Evolutionary conservation across 306 rosid genomes (phyloP), one percentile per base, ranked within the genome.

Genomic region (Corylus americana): DNA sequence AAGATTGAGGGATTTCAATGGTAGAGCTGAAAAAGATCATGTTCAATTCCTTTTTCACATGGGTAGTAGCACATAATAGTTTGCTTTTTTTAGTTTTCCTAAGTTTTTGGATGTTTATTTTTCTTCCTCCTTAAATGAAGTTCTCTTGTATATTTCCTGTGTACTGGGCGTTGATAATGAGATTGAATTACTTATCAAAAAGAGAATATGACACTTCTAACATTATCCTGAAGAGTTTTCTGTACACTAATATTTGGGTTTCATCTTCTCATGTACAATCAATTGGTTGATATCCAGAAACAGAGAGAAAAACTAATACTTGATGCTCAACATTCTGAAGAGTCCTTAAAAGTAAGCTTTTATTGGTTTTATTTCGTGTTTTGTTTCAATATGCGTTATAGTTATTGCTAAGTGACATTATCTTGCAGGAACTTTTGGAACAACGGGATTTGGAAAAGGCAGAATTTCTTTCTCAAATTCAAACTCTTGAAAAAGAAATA

Each of bases 401-500:
- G 61, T 62, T 53, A 69, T 70, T 71, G 18, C 13, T 35, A 22
- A 55, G 68, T 78, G 48, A 75, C 67, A 74, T 64, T 71, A 70
- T 82, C 67, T 81, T 78, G 72, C 90, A 94, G 98, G 88, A 89
- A 68, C 80, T 79, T 70, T 80, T 83, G 75, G 89, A 86, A 78
- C 86, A 90, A 51, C 86, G 63, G 55, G 89, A 86, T 77, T 74
- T 80, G 70, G 96, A 90, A 87, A 88, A 84, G 84, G 83, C 57
- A 70, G 93, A 92, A 54, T 82, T 81, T 82, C 79, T 91, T 84
- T 84, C 89, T 79, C 80, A 86, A 76, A 87, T 90, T 79, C 89
- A 89, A 76, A 70, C 75, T 77, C 91, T 94, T 69, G 93, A 92
- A 85, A 92, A 86, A 79, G 97, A 92, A 77, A 71, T 89, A 73